phyloP scores from a whole-genome alignment of 169 alveolate species.

The Fabrea salina region DNA sequence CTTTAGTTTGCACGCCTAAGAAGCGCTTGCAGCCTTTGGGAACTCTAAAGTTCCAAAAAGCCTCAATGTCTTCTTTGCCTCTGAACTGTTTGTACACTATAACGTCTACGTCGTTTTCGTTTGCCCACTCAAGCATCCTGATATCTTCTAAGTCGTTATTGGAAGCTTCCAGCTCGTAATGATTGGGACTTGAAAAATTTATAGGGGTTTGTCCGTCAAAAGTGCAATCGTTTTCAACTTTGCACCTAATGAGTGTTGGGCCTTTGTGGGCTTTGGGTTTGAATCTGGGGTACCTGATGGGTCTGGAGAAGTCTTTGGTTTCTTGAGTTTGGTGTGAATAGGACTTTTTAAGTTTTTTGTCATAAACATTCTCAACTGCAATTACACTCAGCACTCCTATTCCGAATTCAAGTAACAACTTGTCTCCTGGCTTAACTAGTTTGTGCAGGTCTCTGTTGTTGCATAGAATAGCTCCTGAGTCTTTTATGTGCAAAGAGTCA shows the following conservation, averaged over 20 bases:
- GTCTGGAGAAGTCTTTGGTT: neutral
- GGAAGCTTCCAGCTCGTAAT: neutral
- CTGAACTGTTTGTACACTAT: constrained; percentile 23
- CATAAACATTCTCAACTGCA: neutral
- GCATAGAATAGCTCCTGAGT: neutral
- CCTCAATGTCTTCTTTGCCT: constrained; percentile 13
- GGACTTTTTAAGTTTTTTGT: neutral
- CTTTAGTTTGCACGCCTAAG: constrained; percentile 26
- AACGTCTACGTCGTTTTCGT: neutral
- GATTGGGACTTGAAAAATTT: neutral
- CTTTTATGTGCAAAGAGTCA: neutral
- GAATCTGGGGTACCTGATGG: neutral
- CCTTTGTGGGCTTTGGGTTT: neutral
- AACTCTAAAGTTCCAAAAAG: neutral
- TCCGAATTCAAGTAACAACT: constrained; percentile 22
- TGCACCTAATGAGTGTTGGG: neutral
- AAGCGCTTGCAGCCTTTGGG: neutral
- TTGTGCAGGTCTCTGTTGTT: constrained; percentile 1
- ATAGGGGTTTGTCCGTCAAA: constrained; percentile 11
- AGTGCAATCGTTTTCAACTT: constrained; percentile 22
- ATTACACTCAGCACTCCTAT: constrained; percentile 15
- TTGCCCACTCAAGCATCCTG: constrained; percentile 29
- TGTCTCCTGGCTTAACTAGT: constrained; percentile 28
- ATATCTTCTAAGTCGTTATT: constrained; percentile 29
- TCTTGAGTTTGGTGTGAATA: neutral